These are phyloP conservation scores for Cercophora samala DNA, from an alignment of 495 filamentous ascomycete genomes.

Conservation along the genomic window DNA sequence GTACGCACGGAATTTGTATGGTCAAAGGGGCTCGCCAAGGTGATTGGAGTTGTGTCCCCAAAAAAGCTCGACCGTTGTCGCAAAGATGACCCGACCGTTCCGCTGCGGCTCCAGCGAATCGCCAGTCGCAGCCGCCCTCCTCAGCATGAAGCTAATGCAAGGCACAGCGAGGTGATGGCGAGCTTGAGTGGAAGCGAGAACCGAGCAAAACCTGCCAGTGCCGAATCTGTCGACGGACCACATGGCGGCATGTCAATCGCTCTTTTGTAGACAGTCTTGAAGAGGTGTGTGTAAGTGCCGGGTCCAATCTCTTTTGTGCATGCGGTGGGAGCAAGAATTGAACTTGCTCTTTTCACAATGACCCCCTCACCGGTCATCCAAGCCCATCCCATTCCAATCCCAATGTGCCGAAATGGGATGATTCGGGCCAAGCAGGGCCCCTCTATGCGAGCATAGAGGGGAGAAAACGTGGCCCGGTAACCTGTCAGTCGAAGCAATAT, in stretches of 20 bases:
- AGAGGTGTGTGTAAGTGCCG: constrained; percentile 2
- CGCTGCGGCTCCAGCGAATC: constrained; percentile 11
- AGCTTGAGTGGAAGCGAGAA: constrained; percentile 10
- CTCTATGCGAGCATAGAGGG: no score
- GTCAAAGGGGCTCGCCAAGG: not conserved
- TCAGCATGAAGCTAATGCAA: constrained; percentile 6
- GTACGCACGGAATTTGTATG: constrained; percentile 3
- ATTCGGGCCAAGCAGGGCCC: not conserved
- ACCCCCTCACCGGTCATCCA: not conserved
- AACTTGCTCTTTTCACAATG: not conserved
- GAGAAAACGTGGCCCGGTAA: not conserved
- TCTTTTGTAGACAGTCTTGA: not conserved
- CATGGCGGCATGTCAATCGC: constrained; percentile 13
- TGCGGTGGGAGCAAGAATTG: not conserved
- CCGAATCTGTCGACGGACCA: constrained; percentile 4
- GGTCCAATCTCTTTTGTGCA: not conserved
- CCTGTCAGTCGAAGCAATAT: not conserved
- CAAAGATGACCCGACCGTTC: constrained; percentile 10
- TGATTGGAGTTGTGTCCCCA: constrained; percentile 4
- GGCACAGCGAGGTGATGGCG: constrained; percentile 9
- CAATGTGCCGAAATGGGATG: not conserved
- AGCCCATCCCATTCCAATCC: not conserved
- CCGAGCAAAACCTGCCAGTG: constrained; percentile 5
- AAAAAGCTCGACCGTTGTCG: not conserved
- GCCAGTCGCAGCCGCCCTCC: not conserved